Evolutionary conservation across 306 rosid genomes (phyloP).

Genomic region (Cajanus cajan): DNA sequence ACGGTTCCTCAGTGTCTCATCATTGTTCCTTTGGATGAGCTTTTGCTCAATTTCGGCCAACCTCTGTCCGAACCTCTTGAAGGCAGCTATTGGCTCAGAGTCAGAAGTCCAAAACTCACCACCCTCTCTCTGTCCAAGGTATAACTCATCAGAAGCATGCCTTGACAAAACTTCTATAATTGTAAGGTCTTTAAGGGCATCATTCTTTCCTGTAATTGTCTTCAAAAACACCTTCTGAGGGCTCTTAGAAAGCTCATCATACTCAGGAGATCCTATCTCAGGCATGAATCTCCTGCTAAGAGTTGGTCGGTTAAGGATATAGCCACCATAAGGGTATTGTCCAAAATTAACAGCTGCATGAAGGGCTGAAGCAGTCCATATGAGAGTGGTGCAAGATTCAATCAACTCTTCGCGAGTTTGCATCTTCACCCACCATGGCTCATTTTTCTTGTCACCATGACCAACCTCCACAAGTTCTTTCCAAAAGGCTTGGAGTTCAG

Average conservation of each 20-base stretch:
- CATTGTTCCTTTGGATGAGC: conserved; percentile 29
- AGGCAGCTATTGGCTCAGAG: not conserved
- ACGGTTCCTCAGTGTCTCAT: conserved; percentile 44
- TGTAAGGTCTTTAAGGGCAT: conserved; percentile 49
- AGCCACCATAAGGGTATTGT: conserved; percentile 72
- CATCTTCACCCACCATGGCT: conserved; percentile 60
- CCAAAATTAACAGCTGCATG: conserved; percentile 75
- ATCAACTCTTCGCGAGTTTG: conserved; percentile 44
- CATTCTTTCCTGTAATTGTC: conserved; percentile 56
- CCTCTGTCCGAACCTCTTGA: conserved; percentile 34
- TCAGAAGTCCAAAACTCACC: conserved; percentile 37
- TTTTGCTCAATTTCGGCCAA: conserved; percentile 30
- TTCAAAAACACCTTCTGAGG: conserved; percentile 47
- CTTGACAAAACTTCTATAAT: conserved; percentile 63
- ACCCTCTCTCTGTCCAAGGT: conserved; percentile 52
- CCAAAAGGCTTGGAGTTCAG: conserved; percentile 72
- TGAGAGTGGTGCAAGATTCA: conserved; percentile 42
- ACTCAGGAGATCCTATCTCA: conserved; percentile 50
- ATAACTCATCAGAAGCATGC: conserved; percentile 59
- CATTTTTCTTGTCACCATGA: conserved; percentile 58
- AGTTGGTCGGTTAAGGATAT: conserved; percentile 66
- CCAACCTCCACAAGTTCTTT: conserved; percentile 52
- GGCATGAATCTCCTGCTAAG: conserved; percentile 60
- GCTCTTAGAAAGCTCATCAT: conserved; percentile 44
- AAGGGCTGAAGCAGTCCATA: conserved; percentile 73